phyloP scores from a whole-genome alignment of 257 asterid species.

The Fraxinus anomala region DNA sequence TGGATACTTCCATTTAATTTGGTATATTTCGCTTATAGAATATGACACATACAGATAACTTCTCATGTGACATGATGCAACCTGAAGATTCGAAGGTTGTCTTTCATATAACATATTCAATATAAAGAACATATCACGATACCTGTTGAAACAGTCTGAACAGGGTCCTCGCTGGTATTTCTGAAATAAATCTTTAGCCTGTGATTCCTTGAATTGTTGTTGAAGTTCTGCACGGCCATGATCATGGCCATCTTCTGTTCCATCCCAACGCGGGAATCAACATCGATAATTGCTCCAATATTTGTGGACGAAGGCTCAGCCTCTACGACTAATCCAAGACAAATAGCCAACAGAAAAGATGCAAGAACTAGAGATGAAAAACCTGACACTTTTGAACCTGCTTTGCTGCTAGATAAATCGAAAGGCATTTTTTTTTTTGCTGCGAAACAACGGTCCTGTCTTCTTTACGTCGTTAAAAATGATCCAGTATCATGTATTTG shows the following conservation, averaged over 20 bases:
- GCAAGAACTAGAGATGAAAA: neutral
- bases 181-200: conserved; percentile 33
- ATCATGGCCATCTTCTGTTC: conserved; percentile 41
- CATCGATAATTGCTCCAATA: conserved; percentile 43
- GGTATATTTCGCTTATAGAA: too few relatives aligned
- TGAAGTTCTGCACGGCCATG: conserved; percentile 37
- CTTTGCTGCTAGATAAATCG: neutral
- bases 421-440: neutral
- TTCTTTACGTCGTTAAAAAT: neutral
- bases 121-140: neutral
- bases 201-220: conserved; percentile 18
- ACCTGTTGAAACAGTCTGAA: conserved; percentile 46
- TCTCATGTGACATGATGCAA: too few relatives aligned
- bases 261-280: conserved; percentile 43
- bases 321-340: conserved; percentile 12
- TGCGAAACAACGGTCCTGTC: neutral
- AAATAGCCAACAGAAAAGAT: neutral
- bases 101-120: neutral
- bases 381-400: neutral
- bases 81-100: too few relatives aligned
- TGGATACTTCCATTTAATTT: too few relatives aligned
- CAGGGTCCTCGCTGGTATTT: conserved; percentile 26
- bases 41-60: too few relatives aligned
- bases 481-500: neutral
- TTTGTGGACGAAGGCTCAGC: conserved; percentile 20